Evolutionary conservation across 768 basidiomycete genomes (phyloP).

Genomic region (Leccinum subtestaceum): DNA sequence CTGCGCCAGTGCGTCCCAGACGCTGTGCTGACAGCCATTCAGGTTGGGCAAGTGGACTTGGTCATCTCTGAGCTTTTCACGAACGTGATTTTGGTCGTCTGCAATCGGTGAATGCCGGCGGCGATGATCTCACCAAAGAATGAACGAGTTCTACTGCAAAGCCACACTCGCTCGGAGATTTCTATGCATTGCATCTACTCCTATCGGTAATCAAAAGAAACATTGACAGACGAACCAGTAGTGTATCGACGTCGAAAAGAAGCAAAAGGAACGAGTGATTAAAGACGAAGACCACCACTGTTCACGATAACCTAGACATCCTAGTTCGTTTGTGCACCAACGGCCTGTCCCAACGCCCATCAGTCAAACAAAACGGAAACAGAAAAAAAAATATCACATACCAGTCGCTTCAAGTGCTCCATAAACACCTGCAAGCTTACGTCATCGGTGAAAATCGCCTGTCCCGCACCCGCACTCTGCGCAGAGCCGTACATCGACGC

Average conservation of each 20-base stretch:
- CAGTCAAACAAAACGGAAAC: background rate
- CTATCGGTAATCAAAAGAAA: slow-evolving; percentile 7
- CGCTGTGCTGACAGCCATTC: no score
- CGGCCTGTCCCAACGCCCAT: slow-evolving; percentile 42
- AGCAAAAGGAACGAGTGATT: background rate
- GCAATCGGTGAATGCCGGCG: no score
- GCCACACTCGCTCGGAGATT: background rate
- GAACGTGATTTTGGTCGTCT: no score
- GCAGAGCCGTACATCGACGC: slow-evolving; percentile 84
- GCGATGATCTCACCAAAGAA: no score
- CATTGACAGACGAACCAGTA: slow-evolving; percentile 10
- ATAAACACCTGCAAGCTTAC: slow-evolving; percentile 97
- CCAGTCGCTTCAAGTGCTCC: slow-evolving; percentile 94
- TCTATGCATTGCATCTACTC: slow-evolving; percentile 16
- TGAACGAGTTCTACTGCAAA: background rate
- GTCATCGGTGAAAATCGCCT: slow-evolving; percentile 98
- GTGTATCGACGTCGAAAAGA: slow-evolving; percentile 2
- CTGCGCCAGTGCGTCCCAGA: no score
- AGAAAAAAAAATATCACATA: slow-evolving; percentile 34
- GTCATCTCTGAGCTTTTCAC: no score
- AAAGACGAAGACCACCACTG: background rate
- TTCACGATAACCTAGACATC: background rate
- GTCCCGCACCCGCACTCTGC: slow-evolving; percentile 64
- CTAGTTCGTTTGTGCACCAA: slow-evolving; percentile 67
- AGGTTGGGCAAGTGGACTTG: no score